Base-by-base conservation (phyloP, 306 rosid species). In the Leucaena leucocephala region DNA sequence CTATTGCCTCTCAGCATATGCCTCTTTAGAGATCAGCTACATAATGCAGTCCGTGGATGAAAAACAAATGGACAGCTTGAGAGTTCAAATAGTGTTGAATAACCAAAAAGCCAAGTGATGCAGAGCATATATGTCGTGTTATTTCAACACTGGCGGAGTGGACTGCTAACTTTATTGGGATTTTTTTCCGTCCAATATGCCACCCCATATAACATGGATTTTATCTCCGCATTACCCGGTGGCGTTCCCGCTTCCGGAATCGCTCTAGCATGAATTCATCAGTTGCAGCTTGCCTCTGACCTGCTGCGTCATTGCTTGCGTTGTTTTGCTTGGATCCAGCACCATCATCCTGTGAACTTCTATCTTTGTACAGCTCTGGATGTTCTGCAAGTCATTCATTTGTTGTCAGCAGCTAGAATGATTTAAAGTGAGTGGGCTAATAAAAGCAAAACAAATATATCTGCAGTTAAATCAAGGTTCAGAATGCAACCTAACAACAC, bases 231-330 rank as follows among this genome's bases (percentile, higher is more conserved):
- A 93, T 94, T 50, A 80, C 98, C 16, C 98, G 94, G 76, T 90
- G 94, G 66, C 99, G 99, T 82, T 95, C 98, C 57, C 98, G 86
- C 88, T 95, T 95, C 78, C 97, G 88, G 85, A 95, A 95, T 78
- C 98, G 97, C 80, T 95, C 97, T 40, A 95, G 84, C 98, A 90
- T 93, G 82, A 95, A 88, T 84, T 95, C 78, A 82, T 95, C 98
- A 15, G 99, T 93, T 76, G 98, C 99, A 74, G 97, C 99, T 84
- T 91, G 97, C 86, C 99, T 93, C 75, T 78, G 98, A 61, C 89
- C 91, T 15, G 92, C 85, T 48, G 85, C 85, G 49, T 91, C 96
- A 62, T 82, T 68, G 84, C 83, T 52, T 15, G 87, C 44, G 33
- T 92, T 97, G 65, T 79, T 83, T 86, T 86, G 91, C 66, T 82